These are phyloP conservation scores for Pleurotus tuoliensis DNA, from an alignment of 768 basidiomycete species.

Conservation along the genomic window DNA sequence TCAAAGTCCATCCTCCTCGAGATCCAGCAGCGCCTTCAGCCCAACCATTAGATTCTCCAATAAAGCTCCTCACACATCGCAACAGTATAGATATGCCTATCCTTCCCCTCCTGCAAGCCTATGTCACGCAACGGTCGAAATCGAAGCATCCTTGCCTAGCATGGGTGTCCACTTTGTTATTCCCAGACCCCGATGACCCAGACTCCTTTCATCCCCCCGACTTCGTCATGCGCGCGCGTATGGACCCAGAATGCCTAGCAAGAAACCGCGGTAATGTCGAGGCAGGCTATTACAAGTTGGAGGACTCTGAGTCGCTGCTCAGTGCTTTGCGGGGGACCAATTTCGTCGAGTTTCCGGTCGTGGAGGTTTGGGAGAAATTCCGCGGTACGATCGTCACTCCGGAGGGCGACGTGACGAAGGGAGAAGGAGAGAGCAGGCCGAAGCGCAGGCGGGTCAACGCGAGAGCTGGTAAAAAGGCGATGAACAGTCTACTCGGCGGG, in stretches of 20 bases:
- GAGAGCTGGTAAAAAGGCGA: conserved; percentile 49
- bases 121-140: conserved; percentile 35
- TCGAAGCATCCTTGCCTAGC: conserved; percentile 46
- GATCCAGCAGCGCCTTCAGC: conserved; percentile 39
- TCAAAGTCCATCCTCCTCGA: conserved; percentile 57
- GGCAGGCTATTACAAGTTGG: conserved; percentile 53
- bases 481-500: conserved; percentile 52
- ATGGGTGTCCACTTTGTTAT: conserved; percentile 55
- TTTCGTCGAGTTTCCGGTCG: conserved; percentile 82
- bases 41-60: conserved; percentile 31
- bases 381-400: conserved; percentile 55
- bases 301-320: conserved; percentile 43
- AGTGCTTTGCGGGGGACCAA: conserved; percentile 51
- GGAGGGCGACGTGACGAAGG: conserved; percentile 38
- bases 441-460: conserved; percentile 59
- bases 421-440: conserved; percentile 27
- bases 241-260: conserved; percentile 30
- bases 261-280: conserved; percentile 17
- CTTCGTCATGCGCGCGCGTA: conserved; percentile 53
- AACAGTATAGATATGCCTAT: conserved; percentile 51
- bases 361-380: conserved; percentile 72
- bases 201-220: conserved; percentile 53
- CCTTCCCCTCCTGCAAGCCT: conserved; percentile 43
- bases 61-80: conserved; percentile 60
- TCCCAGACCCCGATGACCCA: conserved; percentile 50